Conservation (phyloP, 164 flowering plant genomes). For the Magnolia sinica region DNA sequence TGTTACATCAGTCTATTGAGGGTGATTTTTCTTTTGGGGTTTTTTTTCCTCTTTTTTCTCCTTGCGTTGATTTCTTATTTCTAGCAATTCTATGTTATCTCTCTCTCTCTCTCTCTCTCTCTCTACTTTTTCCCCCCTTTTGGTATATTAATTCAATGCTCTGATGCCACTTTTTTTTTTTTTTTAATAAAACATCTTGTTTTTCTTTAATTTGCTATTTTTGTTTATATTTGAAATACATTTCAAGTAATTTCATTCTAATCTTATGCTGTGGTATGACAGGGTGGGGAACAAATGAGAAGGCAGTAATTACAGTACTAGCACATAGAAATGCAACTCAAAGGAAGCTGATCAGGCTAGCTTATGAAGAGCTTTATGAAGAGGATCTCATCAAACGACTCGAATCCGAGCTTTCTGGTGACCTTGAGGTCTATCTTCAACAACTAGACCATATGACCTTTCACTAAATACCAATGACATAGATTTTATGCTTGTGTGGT, state of each 20-base stretch:
- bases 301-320: conserved; percentile 33
- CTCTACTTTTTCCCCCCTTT: no score
- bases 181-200: background rate
- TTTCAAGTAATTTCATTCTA: background rate
- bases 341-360: conserved; percentile 39
- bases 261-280: background rate
- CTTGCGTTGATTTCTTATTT: no score
- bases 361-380: conserved; percentile 39
- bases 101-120: no score
- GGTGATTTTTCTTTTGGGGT: no score
- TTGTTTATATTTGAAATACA: background rate
- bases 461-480: background rate
- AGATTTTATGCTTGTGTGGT: background rate
- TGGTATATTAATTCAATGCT: no score
- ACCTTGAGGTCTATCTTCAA: conserved; percentile 40
- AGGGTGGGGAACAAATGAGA: conserved; percentile 59
- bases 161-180: no score
- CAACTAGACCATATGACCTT: background rate
- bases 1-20: no score
- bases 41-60: no score
- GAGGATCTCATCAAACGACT: conserved; percentile 50
- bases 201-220: background rate
- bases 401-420: conserved; percentile 44
- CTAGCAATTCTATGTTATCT: no score
- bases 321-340: conserved; percentile 50